Base-by-base conservation (phyloP, 441 rosid species). In the Erodium texanum region DNA sequence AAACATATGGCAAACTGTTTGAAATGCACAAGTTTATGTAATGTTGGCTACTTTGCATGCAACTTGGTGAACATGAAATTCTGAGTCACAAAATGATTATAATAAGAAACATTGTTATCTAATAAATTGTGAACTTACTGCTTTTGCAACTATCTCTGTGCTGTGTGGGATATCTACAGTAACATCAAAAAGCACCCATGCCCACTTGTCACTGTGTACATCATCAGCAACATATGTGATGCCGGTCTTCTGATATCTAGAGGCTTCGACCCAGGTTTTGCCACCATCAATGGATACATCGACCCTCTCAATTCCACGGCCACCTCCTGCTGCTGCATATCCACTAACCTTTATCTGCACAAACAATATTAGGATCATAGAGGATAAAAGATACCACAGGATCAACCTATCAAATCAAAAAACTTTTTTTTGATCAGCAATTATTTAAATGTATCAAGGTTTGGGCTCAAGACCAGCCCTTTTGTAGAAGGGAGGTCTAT, bases 321-420 rank as follows among this genome's bases (percentile, higher is more conserved):
- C 97, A 74, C 99, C 99, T 80, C 99, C 99, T 52, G 98, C 89
- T 50, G 71, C 86, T 3, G 98, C 97, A 78, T 95, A 95, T 62
- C 99, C 97, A 69, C 83, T 81, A 52, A 95, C 81, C 68, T 73
- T 83, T 64, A 87, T 84, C 99, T 92, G 86, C 73, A 69, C 20
- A 45, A 65, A 43, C 10, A 7, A 43, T 0, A 43, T 5, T 4
- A 62, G 38, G 71, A 68, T 68, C 64, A 43, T 65, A 18, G 48
- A 56, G 62, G 20, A 8, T 24, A 56, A 56, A 54, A 18, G 61
- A 54, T 16, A 54, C 61, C 61, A 18, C 20, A 5, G 22, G 61
- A 54, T 54, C 61, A 54, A 18, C 3, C 10, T 3, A 54, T 54
- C 61, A 18, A 5, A 54, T 11, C 10, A 2, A 18, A 27, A 27